Base-by-base conservation (phyloP, 768 basidiomycete genomes). In the Candolleomyces efflorescens region DNA sequence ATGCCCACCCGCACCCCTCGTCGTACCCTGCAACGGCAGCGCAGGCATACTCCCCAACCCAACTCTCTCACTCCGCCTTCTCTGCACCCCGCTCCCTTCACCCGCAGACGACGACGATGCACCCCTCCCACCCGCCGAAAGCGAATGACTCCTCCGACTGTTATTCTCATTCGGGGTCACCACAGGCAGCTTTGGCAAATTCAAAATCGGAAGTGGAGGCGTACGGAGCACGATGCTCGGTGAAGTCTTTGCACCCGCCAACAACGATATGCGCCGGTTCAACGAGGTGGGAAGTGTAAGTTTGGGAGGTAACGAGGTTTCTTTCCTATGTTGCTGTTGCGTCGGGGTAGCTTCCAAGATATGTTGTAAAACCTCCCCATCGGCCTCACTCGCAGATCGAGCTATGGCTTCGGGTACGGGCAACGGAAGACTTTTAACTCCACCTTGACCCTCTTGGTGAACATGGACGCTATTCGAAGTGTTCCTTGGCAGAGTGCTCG, bases 1-100 rank as follows among this genome's bases (percentile, higher is more conserved):
- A 54, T 72, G 68, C n/a, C 65, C 68, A 39, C 61, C 65, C 6
- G 65, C 65, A 37, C 70, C 73, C 27, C 68, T 67, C 53, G 60
- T 65, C 17, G 56, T 63, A 27, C 64, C 73, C 53, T 69, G 72
- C 26, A 53, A 18, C 24, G 68, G 66, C 38, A 68, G 60, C 24
- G 79, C 83, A 32, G 86, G 86, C 72, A 86, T 81, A 58, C 73
- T 81, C 47, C 75, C 72, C 60, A 85, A 67, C 12, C 78, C 74
- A 12, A 65, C 63, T 58, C 69, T 73, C 41, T 73, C 71, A 47
- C 75, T 61, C 24, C 75, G 73, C 55, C 63, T 64, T 53, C 44
- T 57, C 39, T 45, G 41, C 52, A 39, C 37, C 39, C n/a, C 56
- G 46, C 13, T 5, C 17, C 26, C 24, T 20, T 20, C 46, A 15